These are phyloP conservation scores for Calcarisporium arbuscula DNA, from an alignment of 2,329 filamentous ascomycete genomes.

Conservation along the genomic window DNA sequence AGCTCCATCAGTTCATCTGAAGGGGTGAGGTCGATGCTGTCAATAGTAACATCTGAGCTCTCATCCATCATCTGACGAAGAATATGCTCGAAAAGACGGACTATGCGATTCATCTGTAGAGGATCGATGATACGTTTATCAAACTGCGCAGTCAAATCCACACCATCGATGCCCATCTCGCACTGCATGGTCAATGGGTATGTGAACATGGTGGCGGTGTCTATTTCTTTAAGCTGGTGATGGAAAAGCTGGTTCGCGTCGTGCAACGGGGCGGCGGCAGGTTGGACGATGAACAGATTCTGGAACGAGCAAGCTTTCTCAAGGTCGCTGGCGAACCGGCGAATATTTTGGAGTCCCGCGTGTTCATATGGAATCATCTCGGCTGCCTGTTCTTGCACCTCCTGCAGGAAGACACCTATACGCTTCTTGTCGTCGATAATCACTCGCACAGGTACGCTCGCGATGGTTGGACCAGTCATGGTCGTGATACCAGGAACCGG, in stretches of 20 bases:
- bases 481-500: slow-evolving; percentile 11
- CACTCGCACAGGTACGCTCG: slow-evolving; percentile 11
- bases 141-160: neutral
- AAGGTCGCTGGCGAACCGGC: neutral
- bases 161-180: neutral
- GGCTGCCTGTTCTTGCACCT: slow-evolving; percentile 1
- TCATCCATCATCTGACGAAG: neutral
- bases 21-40: neutral
- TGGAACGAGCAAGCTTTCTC: slow-evolving; percentile 4
- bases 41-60: neutral
- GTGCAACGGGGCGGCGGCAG: neutral
- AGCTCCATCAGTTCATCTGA: neutral
- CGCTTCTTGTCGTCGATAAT: neutral
- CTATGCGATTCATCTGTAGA: neutral
- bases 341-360: slow-evolving; percentile 2
- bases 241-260: neutral
- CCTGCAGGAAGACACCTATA: neutral
- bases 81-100: neutral
- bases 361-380: slow-evolving; percentile 5
- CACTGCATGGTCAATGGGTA: neutral
- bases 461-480: slow-evolving; percentile 16
- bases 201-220: neutral
- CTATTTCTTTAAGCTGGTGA: neutral
- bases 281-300: slow-evolving; percentile 4
- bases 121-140: neutral